These are phyloP conservation scores for Peronosclerospora sorghi DNA, from an alignment of 352 stramenopile species.

Conservation along the genomic window DNA sequence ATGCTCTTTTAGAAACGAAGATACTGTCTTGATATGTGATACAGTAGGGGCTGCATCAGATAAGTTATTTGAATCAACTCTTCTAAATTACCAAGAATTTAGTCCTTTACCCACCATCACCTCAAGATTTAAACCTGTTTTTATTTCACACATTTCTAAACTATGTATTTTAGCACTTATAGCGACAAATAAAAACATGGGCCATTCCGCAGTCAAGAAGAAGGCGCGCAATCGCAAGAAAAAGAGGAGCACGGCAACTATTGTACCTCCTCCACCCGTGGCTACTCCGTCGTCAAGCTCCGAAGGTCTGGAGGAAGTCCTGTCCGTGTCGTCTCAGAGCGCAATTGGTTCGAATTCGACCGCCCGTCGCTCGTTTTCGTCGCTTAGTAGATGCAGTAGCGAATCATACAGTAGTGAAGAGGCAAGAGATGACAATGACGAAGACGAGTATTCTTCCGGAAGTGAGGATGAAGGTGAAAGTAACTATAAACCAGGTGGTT, in stretches of 20 bases:
- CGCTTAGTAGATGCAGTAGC: constrained; percentile 17
- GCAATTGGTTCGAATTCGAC: constrained; percentile 20
- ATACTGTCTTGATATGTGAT: background rate
- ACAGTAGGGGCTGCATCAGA: constrained; percentile 4
- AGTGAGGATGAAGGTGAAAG: constrained; percentile 88
- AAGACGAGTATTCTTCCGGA: constrained; percentile 80
- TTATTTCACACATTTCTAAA: background rate
- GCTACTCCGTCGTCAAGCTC: constrained; percentile 11
- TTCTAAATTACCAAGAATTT: constrained; percentile 1
- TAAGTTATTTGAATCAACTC: constrained; percentile 22
- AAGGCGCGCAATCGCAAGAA: constrained; percentile 27
- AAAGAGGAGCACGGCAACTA: constrained; percentile 18
- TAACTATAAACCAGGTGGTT: constrained; percentile 95
- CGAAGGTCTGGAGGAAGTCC: constrained; percentile 8
- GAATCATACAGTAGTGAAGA: constrained; percentile 13
- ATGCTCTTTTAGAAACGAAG: background rate
- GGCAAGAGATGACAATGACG: constrained; percentile 43
- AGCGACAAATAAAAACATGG: constrained; percentile 8
- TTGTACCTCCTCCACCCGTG: background rate
- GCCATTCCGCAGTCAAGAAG: constrained; percentile 6
- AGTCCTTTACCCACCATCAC: background rate
- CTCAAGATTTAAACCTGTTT: constrained; percentile 3
- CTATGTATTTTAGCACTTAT: background rate
- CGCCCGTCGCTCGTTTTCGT: constrained; percentile 20
- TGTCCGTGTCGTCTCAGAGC: constrained; percentile 10